A percentile compares a stretch with the other conserved stretches of the same genome.
These are phyloP conservation scores for Nitzschia sp. DNA, from an alignment of 108 stramenopile genomes.

Conservation along the genomic window DNA sequence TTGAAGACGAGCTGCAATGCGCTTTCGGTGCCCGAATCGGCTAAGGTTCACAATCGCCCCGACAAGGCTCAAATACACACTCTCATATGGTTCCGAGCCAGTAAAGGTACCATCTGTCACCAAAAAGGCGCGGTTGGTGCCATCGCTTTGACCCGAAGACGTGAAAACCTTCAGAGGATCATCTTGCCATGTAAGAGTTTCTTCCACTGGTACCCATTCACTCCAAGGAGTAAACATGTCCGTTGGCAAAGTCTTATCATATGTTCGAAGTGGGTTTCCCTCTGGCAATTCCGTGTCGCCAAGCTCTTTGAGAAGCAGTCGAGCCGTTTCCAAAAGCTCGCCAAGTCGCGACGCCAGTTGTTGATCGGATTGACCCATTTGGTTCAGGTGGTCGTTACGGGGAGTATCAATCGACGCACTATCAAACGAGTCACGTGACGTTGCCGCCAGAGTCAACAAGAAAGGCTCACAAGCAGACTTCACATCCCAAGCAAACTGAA, in stretches of 20 bases:
- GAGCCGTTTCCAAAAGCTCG: slow-evolving; percentile 70
- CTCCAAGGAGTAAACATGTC: slow-evolving; percentile 61
- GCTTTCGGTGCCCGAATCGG: slow-evolving; percentile 45
- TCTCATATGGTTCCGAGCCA: slow-evolving; percentile 42
- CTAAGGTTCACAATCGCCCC: slow-evolving; percentile 50
- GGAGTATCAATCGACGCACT: slow-evolving; percentile 1
- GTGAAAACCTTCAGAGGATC: background rate
- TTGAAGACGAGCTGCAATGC: slow-evolving; percentile 60
- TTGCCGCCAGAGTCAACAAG: background rate
- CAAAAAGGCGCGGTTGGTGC: slow-evolving; percentile 23
- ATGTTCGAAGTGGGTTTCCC: slow-evolving; percentile 50
- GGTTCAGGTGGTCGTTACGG: background rate
- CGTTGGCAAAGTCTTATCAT: slow-evolving; percentile 37
- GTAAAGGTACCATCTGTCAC: slow-evolving; percentile 15
- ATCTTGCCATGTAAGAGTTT: background rate
- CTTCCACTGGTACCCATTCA: slow-evolving; percentile 46
- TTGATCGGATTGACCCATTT: slow-evolving; percentile 27
- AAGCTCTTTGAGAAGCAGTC: slow-evolving; percentile 57
- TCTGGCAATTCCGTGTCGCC: slow-evolving; percentile 47
- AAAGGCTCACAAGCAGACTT: slow-evolving; percentile 32
- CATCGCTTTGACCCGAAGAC: background rate
- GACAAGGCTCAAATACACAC: slow-evolving; percentile 56
- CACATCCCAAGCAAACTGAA: slow-evolving; percentile 78
- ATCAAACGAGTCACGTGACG: slow-evolving; percentile 3
- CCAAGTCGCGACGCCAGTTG: slow-evolving; percentile 52